These are phyloP conservation scores for Coffea canephora DNA, from an alignment of 257 asterid genomes.

Conservation along the genomic window DNA sequence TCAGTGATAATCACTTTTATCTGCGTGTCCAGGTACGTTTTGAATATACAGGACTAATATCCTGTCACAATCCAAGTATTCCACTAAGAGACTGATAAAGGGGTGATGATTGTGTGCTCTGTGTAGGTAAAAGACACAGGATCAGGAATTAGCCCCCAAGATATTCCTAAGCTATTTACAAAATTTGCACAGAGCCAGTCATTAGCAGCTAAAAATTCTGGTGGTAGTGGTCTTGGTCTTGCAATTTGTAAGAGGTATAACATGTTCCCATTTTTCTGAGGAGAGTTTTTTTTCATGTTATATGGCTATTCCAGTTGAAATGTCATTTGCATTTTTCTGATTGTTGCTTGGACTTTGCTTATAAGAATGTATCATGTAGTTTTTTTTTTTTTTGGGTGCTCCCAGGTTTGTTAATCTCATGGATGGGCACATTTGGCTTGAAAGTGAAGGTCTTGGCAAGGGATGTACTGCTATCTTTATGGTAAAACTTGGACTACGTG, in stretches of 20 bases:
- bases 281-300: background rate
- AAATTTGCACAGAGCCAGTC: conserved; percentile 86
- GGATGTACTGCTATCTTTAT: conserved; percentile 76
- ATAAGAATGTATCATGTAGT: background rate
- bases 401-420: conserved; percentile 87
- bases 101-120: conserved; percentile 3
- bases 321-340: background rate
- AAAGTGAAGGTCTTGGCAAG: conserved; percentile 93
- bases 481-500: conserved; percentile 80
- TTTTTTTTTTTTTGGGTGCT: background rate
- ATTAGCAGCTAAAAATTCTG: conserved; percentile 56
- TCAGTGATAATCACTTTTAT: conserved; percentile 79
- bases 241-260: conserved; percentile 87
- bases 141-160: conserved; percentile 80
- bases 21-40: conserved; percentile 79
- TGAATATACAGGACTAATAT: conserved; percentile 6
- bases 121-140: conserved; percentile 95
- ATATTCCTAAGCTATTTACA: conserved; percentile 77
- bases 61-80: background rate
- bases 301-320: background rate
- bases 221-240: conserved; percentile 96
- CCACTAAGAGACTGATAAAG: background rate
- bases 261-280: background rate
- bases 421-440: conserved; percentile 94
- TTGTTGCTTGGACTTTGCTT: background rate